Evolutionary conservation across 306 rosid species (phyloP).

Genomic region (Alnus glutinosa): DNA sequence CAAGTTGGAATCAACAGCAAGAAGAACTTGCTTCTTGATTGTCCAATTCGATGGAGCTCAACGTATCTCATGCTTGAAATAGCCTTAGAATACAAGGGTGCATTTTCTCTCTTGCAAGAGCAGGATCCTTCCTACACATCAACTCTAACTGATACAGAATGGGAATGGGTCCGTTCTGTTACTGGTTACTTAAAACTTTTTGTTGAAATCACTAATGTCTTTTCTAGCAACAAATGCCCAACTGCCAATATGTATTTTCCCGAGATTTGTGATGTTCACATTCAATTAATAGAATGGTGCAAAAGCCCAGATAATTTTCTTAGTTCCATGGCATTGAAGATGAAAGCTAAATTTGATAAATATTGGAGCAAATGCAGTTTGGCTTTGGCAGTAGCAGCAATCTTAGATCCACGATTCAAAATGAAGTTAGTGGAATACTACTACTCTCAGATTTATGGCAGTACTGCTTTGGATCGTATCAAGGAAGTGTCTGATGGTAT

Average conservation of each 20-base stretch:
- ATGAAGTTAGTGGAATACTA: constrained; percentile 94
- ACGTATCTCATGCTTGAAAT: constrained; percentile 81
- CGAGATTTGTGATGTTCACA: constrained; percentile 87
- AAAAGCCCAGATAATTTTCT: constrained; percentile 75
- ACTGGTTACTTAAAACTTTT: constrained; percentile 73
- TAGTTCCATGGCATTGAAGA: constrained; percentile 63
- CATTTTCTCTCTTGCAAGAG: constrained; percentile 64
- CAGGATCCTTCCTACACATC: constrained; percentile 64
- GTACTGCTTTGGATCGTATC: constrained; percentile 80
- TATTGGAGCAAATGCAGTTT: constrained; percentile 94
- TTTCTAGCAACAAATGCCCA: constrained; percentile 63
- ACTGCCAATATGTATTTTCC: constrained; percentile 85
- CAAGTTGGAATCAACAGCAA: constrained; percentile 58
- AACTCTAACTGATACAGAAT: constrained; percentile 68
- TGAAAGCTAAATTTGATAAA: constrained; percentile 81
- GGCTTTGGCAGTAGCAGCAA: constrained; percentile 83
- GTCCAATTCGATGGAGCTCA: constrained; percentile 69
- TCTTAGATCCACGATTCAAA: constrained; percentile 93
- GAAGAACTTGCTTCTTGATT: constrained; percentile 65
- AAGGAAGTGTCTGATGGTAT: constrained; percentile 85
- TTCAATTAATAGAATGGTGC: constrained; percentile 86
- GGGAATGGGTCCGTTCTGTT: constrained; percentile 68
- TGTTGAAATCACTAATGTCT: constrained; percentile 66
- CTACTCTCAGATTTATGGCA: constrained; percentile 92
- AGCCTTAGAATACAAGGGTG: constrained; percentile 72